These are phyloP conservation scores for Emergomyces orientalis DNA, from an alignment of 2,329 filamentous ascomycete species.

Conservation along the genomic window DNA sequence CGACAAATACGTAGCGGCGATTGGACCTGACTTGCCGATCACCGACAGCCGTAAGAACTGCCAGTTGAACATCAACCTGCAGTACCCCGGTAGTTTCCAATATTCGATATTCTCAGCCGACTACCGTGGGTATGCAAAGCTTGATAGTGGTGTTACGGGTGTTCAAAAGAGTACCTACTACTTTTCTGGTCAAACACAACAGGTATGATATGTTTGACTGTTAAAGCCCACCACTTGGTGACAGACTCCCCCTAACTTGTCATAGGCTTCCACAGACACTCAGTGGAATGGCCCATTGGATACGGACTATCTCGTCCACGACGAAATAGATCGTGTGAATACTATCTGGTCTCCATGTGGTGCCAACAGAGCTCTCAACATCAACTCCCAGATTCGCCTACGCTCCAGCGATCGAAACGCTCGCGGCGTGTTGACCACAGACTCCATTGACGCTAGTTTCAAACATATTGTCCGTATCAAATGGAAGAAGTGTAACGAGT, in stretches of 20 bases:
- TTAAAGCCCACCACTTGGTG: not conserved
- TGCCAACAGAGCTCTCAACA: conserved; percentile 42
- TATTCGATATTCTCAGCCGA: conserved; percentile 45
- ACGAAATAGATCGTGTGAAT: conserved; percentile 38
- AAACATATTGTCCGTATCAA: conserved; percentile 34
- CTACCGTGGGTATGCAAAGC: conserved; percentile 44
- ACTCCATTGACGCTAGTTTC: conserved; percentile 44
- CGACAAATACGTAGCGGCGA: conserved; percentile 43
- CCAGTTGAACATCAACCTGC: conserved; percentile 45
- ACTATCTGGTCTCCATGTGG: conserved; percentile 47
- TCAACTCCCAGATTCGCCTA: conserved; percentile 45
- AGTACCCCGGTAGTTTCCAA: conserved; percentile 45
- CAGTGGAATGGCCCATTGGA: conserved; percentile 37
- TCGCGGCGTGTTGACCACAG: conserved; percentile 38
- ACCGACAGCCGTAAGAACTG: conserved; percentile 45
- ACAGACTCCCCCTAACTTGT: conserved; percentile 17
- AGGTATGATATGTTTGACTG: conserved; percentile 25
- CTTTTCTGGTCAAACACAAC: conserved; percentile 40
- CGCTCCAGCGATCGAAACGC: conserved; percentile 24
- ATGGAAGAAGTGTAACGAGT: conserved; percentile 34
- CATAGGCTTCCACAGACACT: conserved; percentile 30
- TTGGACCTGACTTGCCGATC: conserved; percentile 37
- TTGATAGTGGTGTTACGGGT: conserved; percentile 40
- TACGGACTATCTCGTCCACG: conserved; percentile 39
- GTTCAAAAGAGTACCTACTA: conserved; percentile 47